A percentile compares a stretch with the other conserved stretches of the same genome.
These are phyloP conservation scores for Verbascum thapsus DNA, from an alignment of 257 asterid species.

Conservation along the genomic window DNA sequence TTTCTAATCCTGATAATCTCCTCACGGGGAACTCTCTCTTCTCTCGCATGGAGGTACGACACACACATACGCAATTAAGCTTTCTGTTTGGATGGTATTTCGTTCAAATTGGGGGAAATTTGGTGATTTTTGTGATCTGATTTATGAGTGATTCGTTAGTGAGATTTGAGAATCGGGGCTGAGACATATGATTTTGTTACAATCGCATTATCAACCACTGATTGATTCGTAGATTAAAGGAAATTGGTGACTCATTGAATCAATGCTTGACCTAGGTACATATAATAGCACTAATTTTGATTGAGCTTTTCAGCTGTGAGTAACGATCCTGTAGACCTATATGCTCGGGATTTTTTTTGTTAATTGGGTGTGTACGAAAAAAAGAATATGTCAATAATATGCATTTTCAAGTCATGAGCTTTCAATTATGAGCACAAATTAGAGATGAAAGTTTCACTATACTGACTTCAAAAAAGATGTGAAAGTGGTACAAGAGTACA, in stretches of 20 bases:
- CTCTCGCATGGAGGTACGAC: constrained; percentile 79
- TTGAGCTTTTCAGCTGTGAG: constrained; percentile 7
- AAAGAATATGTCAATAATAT: background rate
- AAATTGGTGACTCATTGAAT: constrained; percentile 3
- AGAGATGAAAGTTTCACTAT: background rate
- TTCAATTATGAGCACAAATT: background rate
- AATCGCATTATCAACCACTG: background rate
- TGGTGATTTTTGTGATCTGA: background rate
- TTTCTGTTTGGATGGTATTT: background rate
- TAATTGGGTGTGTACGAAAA: background rate
- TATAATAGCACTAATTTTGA: background rate
- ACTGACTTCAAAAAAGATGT: background rate
- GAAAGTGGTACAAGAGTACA: background rate
- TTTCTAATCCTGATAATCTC: constrained; percentile 30
- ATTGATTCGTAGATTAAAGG: background rate
- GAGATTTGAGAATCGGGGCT: constrained; percentile 10
- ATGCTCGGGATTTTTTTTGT: background rate
- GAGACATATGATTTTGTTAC: background rate
- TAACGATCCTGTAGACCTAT: background rate
- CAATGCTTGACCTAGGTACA: constrained; percentile 4
- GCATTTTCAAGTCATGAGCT: too few relatives aligned
- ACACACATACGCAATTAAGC: background rate
- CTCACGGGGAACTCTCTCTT: constrained; percentile 69
- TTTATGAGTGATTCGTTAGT: background rate
- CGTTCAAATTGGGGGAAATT: constrained; percentile 8